phyloP scores from a whole-genome alignment of 2,329 filamentous ascomycete genomes.

The Phaeosphaeriaceae sp. region DNA sequence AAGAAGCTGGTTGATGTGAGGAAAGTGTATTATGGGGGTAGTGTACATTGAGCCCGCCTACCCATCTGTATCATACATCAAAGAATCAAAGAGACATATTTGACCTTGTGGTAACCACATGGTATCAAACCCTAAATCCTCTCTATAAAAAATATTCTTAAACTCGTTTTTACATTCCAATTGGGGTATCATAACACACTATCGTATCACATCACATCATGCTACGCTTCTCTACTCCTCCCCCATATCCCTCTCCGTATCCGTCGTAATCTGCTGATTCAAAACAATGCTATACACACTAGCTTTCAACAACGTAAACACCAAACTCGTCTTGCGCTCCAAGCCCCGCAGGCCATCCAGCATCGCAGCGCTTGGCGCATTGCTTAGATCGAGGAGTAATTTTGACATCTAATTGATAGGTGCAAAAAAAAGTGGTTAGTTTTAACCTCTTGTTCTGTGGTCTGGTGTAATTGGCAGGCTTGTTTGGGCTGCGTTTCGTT shows the following conservation, averaged over 20 bases:
- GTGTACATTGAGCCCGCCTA: slow-evolving; percentile 33
- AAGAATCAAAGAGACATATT: neutral
- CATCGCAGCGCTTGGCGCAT: slow-evolving; percentile 70
- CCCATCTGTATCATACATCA: slow-evolving; percentile 25
- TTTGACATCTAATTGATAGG: slow-evolving; percentile 58
- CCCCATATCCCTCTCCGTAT: slow-evolving; percentile 23
- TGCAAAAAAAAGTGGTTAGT: too few species aligned
- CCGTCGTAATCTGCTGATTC: slow-evolving; percentile 75
- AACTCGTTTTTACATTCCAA: slow-evolving; percentile 2
- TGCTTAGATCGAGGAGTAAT: slow-evolving; percentile 71
- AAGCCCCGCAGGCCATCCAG: slow-evolving; percentile 85
- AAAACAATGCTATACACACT: slow-evolving; percentile 98
- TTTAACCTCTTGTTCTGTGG: too few species aligned
- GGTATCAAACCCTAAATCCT: neutral
- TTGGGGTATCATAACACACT: slow-evolving; percentile 29
- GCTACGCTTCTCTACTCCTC: too few species aligned
- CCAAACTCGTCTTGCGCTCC: slow-evolving; percentile 91
- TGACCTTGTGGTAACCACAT: too few species aligned
- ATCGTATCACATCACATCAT: too few species aligned
- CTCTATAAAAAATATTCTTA: neutral
- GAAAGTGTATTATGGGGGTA: slow-evolving; percentile 94
- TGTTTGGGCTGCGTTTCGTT: too few species aligned
- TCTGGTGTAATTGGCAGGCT: too few species aligned
- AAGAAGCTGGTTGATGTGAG: slow-evolving; percentile 96
- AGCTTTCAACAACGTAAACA: slow-evolving; percentile 95